A percentile compares a stretch with the other conserved stretches of the same genome.
phyloP scores from a whole-genome alignment of 257 asterid genomes.

The Solanum habrochaites region DNA sequence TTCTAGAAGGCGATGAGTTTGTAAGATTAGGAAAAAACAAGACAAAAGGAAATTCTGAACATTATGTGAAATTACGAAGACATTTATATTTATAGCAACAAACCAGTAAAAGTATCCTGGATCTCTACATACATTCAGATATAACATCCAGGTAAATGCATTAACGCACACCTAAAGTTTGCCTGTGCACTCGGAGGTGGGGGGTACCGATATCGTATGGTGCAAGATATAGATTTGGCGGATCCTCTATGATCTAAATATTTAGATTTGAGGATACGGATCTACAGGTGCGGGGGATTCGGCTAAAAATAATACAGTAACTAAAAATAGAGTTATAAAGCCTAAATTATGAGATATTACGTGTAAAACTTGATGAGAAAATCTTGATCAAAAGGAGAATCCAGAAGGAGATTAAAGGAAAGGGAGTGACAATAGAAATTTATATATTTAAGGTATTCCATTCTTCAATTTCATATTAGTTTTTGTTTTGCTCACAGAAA shows the following conservation, averaged over 20 bases:
- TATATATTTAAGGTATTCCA: neutral
- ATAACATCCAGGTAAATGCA: neutral
- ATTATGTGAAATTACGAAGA: neutral
- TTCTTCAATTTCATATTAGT: neutral
- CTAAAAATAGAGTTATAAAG: neutral
- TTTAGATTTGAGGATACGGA: neutral
- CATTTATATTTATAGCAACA: neutral
- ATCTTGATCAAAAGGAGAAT: neutral
- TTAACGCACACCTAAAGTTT: no score
- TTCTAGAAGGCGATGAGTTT: constrained; percentile 34
- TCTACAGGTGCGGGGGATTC: neutral
- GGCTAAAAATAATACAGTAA: neutral
- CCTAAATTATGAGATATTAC: neutral
- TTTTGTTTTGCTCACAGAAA: neutral
- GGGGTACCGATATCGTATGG: neutral
- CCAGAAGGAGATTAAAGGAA: neutral
- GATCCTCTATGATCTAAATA: neutral
- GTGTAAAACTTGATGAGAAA: neutral
- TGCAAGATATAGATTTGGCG: no score
- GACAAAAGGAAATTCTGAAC: neutral
- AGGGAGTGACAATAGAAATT: neutral
- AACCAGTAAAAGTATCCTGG: neutral
- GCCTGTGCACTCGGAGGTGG: no score
- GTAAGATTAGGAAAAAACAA: neutral
- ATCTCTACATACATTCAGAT: neutral